Percentiles rank a stretch among this genome's conserved stretches.
phyloP scores from a whole-genome alignment of 208 protist species.

The Balamuthia mandrillaris region DNA sequence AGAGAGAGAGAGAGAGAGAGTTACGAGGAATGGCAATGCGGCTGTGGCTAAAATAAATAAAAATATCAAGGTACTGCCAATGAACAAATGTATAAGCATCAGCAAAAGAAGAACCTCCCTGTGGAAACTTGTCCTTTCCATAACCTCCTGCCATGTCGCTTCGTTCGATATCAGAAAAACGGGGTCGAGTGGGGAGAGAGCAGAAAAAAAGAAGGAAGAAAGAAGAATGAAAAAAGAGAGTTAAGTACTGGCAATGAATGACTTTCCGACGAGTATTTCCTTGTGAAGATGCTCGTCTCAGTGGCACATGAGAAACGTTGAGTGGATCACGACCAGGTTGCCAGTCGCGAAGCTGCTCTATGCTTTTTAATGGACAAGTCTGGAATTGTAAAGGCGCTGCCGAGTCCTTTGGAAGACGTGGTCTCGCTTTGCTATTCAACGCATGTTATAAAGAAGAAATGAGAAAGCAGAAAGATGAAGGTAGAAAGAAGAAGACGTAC shows the following conservation, averaged over 20 bases:
- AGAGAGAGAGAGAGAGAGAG: neutral
- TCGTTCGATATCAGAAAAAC: neutral
- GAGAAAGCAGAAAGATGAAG: too few relatives aligned
- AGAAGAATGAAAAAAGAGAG: too few relatives aligned
- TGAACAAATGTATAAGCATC: constrained; percentile 74
- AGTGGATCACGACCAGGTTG: neutral
- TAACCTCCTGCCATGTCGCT: constrained; percentile 42
- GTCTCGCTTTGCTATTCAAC: too few relatives aligned
- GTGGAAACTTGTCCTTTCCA: neutral
- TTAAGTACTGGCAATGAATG: too few relatives aligned
- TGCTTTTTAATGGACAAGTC: neutral
- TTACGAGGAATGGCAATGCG: constrained; percentile 76
- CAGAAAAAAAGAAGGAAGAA: too few relatives aligned
- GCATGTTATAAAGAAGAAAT: too few relatives aligned
- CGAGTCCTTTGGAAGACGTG: too few relatives aligned
- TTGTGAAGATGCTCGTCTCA: too few relatives aligned
- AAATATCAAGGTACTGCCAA: constrained; percentile 75
- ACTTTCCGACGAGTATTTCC: too few relatives aligned
- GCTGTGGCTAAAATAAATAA: constrained; percentile 84
- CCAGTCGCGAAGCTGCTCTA: neutral
- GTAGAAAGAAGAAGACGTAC: too few relatives aligned
- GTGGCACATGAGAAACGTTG: neutral
- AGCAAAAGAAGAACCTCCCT: neutral
- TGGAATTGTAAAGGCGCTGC: too few relatives aligned
- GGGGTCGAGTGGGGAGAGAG: too few relatives aligned